Evolutionary conservation across 305 asterid species (phyloP), one percentile per base, ranked within the genome.

Genomic region (Fraxinus platypoda): DNA sequence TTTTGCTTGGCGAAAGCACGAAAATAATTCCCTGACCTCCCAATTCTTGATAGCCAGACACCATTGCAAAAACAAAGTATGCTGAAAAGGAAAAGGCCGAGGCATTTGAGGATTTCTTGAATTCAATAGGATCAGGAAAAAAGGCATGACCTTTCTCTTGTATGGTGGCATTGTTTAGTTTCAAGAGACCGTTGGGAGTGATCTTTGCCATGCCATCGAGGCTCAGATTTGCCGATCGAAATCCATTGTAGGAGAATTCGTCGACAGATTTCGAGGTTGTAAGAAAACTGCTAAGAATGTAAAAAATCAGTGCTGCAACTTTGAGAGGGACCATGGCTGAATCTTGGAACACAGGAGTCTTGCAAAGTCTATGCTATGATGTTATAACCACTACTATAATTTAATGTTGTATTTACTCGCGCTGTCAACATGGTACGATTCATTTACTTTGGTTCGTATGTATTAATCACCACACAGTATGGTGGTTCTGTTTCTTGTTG

Each of bases 11-110:
- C 3, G 92, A 83, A 2, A 91, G 75, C 4, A 84, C 90, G 70
- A 91, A 87, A 13, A 89, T 73, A 82, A 91, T 62, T 4, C 93
- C 93, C 11, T 90, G 91, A 25, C 89, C 92, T 2, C 93, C 91
- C 34, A 91, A 34, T 12, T 70, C 87, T 81, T 80, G 83, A 62
- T 74, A 88, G 26, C 81, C 85, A 6, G 94, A 90, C 0, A 89
- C 89, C n/a, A 91, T 87, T 4, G 91, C 87, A 25, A 88, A 86
- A 19, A 88, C 90, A 38, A 91, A 89, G 82, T 59, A 77, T 17
- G 94, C 87, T 31, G 91, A 88, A 57, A 91, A 91, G 0, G 92
- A 89, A 68, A 82, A 73, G n/a, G 82, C 87, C 0, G 91, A 80
- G 46, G 80, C 79, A 49, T 68, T 85, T 9, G 85, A n/a, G 21